Evolutionary conservation across 441 rosid genomes (phyloP), one percentile per base, ranked within the genome.

Genomic region (Syzygium syzygioides): DNA sequence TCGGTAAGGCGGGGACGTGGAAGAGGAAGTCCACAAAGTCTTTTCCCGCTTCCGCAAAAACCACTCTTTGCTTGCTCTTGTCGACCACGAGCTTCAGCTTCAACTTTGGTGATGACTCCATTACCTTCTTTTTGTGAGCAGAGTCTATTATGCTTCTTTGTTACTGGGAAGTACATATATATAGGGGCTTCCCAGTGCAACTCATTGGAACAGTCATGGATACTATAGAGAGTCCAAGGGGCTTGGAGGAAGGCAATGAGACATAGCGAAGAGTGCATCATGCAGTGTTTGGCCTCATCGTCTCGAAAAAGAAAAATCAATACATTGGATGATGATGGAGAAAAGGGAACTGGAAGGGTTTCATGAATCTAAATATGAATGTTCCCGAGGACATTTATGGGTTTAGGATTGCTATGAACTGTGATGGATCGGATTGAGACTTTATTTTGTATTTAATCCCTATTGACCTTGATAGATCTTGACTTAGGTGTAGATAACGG

Each of bases 1-100:
- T 18, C 2, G 86, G 80, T 30, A 88, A 8, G 18, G 59, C 17
- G 32, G 20, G 87, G 15, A 84, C 17, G 37, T 48, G 50, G 60
- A 57, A 80, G 60, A 88, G 85, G 86, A 87, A 87, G 32, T 87
- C 89, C 54, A 87, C 71, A 26, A 56, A 34, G 54, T 76, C 88
- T 14, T 87, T 76, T 54, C 88, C 85, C 11, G 68, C 85, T 45
- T 45, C 48, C 9, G 48, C 48, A 7, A 45, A 45, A 45, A 45
- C 48, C 48, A 45, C 48, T 45, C 48, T 41, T 41, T 7, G 48
- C 48, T 45, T 45, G 11, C 55, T 52, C 86, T 80, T 26, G 55
- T 80, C 55, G 32, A 26, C 17, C 55, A 80, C 34, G 30, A 80
- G 55, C 55, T 80, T 80, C 86, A 26, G 34, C 45, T 68, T 18